Base-by-base conservation (phyloP, 139 green algal genomes). In the Eudorina sp. region DNA sequence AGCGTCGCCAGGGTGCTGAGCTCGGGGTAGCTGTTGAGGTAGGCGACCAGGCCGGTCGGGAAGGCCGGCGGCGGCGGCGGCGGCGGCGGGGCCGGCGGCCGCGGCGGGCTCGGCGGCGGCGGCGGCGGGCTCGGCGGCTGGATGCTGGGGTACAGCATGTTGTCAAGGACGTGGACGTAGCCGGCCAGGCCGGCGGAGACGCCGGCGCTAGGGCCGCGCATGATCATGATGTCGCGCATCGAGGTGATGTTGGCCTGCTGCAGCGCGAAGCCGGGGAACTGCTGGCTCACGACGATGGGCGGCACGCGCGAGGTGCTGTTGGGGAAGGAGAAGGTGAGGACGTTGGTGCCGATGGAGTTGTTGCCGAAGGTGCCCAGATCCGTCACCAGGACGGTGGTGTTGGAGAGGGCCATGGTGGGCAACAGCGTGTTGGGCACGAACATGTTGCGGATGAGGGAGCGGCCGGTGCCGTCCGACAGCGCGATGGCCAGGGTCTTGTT, bases 391-490 rank as follows among this genome's bases (percentile, higher is more conserved):
- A 14, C n/a, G 43, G 34, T 46, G n/a, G 2, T 29, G 62, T 53
- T 48, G n/a, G 34, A 51, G n/a, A 86, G 43, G 53, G 21, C 38
- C 9, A 36, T 25, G 27, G 53, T 55, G 21, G 77, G 34, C n/a
- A 66, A 62, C 14, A 68, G 31, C 21, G 19, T 9, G 75, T 68
- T 83, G 29, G 31, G 31, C 0, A 68, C n/a, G 21, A 83, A 87
- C 75, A 83, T 79, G 81, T 87, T 87, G 31, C 40, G 51, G 3
- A 87, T 27, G 18, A 87, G 38, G 0, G 81, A 68, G 6, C 7
- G 34, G 16, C 21, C 64, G 2, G 16, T 41, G 19, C 81, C 80
- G 11, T 70, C n/a, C 16, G 78, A 21, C 18, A 85, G 55, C 21
- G 46, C 31, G 18, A 38, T 29, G 14, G 34, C 51, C 11, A 58